Evolutionary conservation across 106 monocot species (phyloP), one percentile per base, ranked within the genome.

Genomic region (Dendrobium officinale): DNA sequence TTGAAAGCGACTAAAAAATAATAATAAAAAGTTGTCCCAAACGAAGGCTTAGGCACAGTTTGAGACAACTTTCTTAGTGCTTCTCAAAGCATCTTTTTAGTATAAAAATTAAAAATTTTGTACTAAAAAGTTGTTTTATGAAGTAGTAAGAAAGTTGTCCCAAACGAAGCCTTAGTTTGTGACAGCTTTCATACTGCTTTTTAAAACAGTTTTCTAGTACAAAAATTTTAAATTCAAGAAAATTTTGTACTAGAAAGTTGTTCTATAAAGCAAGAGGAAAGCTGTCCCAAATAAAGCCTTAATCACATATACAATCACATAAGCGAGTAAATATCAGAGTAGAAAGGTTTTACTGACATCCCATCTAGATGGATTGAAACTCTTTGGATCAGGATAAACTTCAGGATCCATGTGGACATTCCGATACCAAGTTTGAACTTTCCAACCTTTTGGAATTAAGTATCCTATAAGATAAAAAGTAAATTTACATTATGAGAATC

Each of bases 371-470:
- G 98, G 98, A 55, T 92, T 75, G 67, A 98, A 98, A 11, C 84
- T 79, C 75, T 86, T 91, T 6, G 94, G 87, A 55, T 92, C 78
- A 26, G 83, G 77, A 58, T 95, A 92, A 43, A 95, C 89, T 59
- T 98, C 81, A 48, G 92, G 86, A 80, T 98, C 92, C 98, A 95
- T 88, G 82, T 98, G 94, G 56, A 98, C 92, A 48, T 31, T 92
- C 77, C 98, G 79, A 73, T 91, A 92, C 98, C 98, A 98, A 24
- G 89, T 72, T 84, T 91, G 82, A 55, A 92, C 86, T 80, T 85
- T 98, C 98, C 98, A 98, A n/a, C 84, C 98, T 73, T 95, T 91
- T 3, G 98, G 98, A 80, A 98, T 88, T 3, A 91, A 29, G 78
- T 92, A 98, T 78, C 94, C 98, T 98, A 77, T 77, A 26, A 56